Evolutionary conservation across 768 basidiomycete genomes (phyloP).

Genomic region (Suillus brevipes): DNA sequence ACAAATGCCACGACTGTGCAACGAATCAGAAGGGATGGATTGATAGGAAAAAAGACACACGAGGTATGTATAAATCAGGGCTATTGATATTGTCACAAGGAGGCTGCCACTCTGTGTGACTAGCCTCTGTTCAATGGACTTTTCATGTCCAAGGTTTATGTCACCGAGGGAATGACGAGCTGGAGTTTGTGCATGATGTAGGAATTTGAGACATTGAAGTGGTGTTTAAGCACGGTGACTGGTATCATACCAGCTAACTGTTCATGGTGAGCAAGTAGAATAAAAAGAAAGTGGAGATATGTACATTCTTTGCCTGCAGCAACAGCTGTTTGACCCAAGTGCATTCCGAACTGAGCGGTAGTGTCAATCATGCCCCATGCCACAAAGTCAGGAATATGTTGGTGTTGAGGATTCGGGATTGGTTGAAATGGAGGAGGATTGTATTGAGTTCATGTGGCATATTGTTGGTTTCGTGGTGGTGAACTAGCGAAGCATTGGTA

Average conservation of each 20-base stretch:
- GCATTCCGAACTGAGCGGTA: conserved; percentile 95
- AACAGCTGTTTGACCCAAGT: conserved; percentile 88
- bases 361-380: conserved; percentile 90
- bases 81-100: conserved; percentile 95
- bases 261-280: conserved; percentile 10
- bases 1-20: conserved; percentile 87
- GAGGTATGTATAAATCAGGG: conserved; percentile 95
- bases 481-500: conserved; percentile 74
- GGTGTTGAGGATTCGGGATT: conserved; percentile 40
- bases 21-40: conserved; percentile 12
- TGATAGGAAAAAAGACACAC: conserved; percentile 40
- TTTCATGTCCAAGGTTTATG: conserved; percentile 86
- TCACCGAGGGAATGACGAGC: conserved; percentile 90
- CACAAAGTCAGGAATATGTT: conserved; percentile 46
- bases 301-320: conserved; percentile 88
- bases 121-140: conserved; percentile 60
- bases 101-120: conserved; percentile 73
- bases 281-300: conserved; percentile 25
- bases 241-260: conserved; percentile 85
- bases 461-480: conserved; percentile 35
- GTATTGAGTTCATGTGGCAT: conserved; percentile 36
- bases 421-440: conserved; percentile 49
- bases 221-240: conserved; percentile 74
- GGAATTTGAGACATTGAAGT: conserved; percentile 94
- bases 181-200: conserved; percentile 91